phyloP scores from a whole-genome alignment of 768 basidiomycete species.

The Agrocybe chaxingu region DNA sequence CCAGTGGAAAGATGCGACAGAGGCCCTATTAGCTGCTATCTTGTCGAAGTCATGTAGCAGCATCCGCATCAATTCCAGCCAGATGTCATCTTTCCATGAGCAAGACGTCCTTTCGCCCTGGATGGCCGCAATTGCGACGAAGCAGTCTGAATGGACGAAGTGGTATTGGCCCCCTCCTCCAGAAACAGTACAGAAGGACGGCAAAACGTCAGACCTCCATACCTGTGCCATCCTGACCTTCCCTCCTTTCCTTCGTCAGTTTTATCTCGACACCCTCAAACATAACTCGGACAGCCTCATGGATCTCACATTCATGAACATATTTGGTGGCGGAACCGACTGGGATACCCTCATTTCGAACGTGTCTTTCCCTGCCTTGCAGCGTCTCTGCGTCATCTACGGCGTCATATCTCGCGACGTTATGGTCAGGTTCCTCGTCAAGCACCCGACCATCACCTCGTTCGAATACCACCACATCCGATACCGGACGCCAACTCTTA shows the following conservation, averaged over 20 bases:
- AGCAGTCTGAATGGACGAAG: slow-evolving; percentile 10
- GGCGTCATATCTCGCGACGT: slow-evolving; percentile 14
- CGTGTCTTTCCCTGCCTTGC: slow-evolving; percentile 11
- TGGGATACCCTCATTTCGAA: slow-evolving; percentile 13
- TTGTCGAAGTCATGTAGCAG: slow-evolving; percentile 9
- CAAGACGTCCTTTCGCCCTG: slow-evolving; percentile 10
- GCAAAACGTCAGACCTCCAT: slow-evolving; percentile 2
- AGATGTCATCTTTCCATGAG: slow-evolving; percentile 8
- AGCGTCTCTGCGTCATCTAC: slow-evolving; percentile 8
- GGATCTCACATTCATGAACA: slow-evolving; percentile 13
- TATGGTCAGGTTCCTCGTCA: slow-evolving; percentile 15
- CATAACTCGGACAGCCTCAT: slow-evolving; percentile 8
- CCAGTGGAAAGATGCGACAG: slow-evolving; percentile 6
- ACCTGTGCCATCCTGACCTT: slow-evolving; percentile 12
- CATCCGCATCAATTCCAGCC: slow-evolving; percentile 10
- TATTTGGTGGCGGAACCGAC: slow-evolving; percentile 17
- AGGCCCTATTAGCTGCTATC: slow-evolving; percentile 7
- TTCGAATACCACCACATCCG: slow-evolving; percentile 18
- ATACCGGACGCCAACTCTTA: slow-evolving; percentile 10
- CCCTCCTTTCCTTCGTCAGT: slow-evolving; percentile 16
- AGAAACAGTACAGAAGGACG: not conserved
- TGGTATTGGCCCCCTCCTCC: slow-evolving; percentile 9
- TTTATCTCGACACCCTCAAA: slow-evolving; percentile 14
- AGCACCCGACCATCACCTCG: slow-evolving; percentile 10
- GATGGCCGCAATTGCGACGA: not conserved